Evolutionary conservation across 1,284 basidiomycete genomes (phyloP).

Genomic region (Ustilago xerochloae): DNA sequence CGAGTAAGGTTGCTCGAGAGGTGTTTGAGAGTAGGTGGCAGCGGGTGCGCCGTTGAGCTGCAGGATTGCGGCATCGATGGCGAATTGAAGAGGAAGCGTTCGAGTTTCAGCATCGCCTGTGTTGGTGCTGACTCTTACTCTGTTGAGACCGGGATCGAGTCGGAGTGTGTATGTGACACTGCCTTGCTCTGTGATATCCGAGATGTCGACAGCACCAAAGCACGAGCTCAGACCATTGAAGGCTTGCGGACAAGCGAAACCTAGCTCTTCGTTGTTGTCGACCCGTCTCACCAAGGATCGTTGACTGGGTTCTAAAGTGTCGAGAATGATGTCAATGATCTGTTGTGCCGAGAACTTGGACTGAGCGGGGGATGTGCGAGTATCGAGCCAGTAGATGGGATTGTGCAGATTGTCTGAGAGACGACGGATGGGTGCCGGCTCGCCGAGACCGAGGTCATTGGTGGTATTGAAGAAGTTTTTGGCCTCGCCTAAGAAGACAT

Average conservation of each 20-base stretch:
- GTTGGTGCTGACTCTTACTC: slow-evolving; percentile 76
- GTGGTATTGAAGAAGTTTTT: slow-evolving; percentile 43
- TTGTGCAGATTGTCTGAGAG: slow-evolving; percentile 17
- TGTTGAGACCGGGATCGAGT: slow-evolving; percentile 76
- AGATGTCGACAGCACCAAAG: slow-evolving; percentile 78
- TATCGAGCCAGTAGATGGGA: slow-evolving; percentile 36
- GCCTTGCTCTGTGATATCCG: slow-evolving; percentile 52
- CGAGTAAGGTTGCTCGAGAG: slow-evolving; percentile 78
- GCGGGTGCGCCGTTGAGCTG: slow-evolving; percentile 71
- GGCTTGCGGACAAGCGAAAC: slow-evolving; percentile 76
- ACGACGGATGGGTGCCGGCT: slow-evolving; percentile 16
- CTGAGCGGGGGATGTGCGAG: slow-evolving; percentile 72
- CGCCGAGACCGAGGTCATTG: slow-evolving; percentile 37
- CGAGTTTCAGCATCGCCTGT: slow-evolving; percentile 77
- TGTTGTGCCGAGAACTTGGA: slow-evolving; percentile 71
- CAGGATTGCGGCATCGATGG: slow-evolving; percentile 77
- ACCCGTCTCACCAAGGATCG: slow-evolving; percentile 25
- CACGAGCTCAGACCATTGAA: slow-evolving; percentile 78
- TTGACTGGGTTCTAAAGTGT: slow-evolving; percentile 28
- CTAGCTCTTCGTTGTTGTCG: slow-evolving; percentile 68
- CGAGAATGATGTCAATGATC: slow-evolving; percentile 73
- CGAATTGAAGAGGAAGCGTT: slow-evolving; percentile 80
- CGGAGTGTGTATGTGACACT: slow-evolving; percentile 77
- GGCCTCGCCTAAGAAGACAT: slow-evolving; percentile 75
- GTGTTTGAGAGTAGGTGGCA: slow-evolving; percentile 44